Percentiles rank a stretch among this genome's conserved stretches.
These are phyloP conservation scores for Calamus simplicifolius DNA, from an alignment of 176 grass and related monocot species.

Conservation along the genomic window DNA sequence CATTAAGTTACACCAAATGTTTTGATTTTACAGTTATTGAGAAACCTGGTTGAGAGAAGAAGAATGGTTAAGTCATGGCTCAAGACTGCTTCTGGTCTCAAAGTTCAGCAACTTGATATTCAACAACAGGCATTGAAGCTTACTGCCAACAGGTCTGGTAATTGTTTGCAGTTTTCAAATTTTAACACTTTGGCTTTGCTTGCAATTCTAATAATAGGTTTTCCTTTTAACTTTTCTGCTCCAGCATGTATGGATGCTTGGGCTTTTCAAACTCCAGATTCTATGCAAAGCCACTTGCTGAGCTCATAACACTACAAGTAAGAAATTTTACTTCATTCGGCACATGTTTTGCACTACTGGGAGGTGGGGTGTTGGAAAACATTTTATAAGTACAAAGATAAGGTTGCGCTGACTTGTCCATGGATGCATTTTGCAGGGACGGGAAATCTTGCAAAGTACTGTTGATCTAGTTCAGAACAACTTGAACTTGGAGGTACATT, in stretches of 20 bases:
- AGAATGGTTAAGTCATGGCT: slow-evolving; percentile 86
- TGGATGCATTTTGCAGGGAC: slow-evolving; percentile 61
- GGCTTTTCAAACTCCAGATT: slow-evolving; percentile 95
- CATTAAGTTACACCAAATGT: too few relatives aligned
- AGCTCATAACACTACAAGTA: slow-evolving; percentile 91
- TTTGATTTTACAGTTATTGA: slow-evolving; percentile 46
- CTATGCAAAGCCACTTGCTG: slow-evolving; percentile 93
- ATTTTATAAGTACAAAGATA: too few relatives aligned
- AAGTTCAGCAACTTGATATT: slow-evolving; percentile 91
- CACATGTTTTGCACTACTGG: too few relatives aligned
- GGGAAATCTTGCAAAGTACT: slow-evolving; percentile 93
- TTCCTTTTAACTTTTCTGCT: slow-evolving; percentile 23
- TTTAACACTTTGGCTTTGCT: too few relatives aligned
- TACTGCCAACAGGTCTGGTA: slow-evolving; percentile 73
- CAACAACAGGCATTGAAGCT: slow-evolving; percentile 97
- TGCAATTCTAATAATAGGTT: slow-evolving; percentile 7
- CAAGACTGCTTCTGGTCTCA: slow-evolving; percentile 82
- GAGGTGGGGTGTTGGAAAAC: too few relatives aligned
- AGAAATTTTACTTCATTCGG: slow-evolving; percentile 16
- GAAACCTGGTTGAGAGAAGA: slow-evolving; percentile 88
- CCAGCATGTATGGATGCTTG: slow-evolving; percentile 98
- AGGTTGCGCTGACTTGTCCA: background rate
- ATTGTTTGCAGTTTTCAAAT: background rate
- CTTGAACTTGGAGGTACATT: slow-evolving; percentile 81
- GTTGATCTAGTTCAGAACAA: slow-evolving; percentile 96